These are phyloP conservation scores for Coemansia reversa DNA, from an alignment of 192 early-diverging fungal species.

Conservation along the genomic window DNA sequence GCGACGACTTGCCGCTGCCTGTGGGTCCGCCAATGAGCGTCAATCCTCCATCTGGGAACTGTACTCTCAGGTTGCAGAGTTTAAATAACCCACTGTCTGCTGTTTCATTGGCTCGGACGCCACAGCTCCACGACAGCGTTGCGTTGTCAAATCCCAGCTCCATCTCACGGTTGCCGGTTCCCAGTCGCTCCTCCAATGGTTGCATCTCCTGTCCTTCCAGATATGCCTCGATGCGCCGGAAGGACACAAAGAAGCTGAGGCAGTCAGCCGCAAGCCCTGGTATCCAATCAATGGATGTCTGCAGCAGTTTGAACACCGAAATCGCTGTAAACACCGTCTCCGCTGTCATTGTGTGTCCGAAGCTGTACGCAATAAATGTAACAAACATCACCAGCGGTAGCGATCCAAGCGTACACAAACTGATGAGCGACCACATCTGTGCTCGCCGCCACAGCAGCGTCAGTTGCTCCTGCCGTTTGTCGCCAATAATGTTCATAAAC, in stretches of 20 bases:
- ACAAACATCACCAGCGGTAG: constrained; percentile 59
- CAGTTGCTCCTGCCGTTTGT: constrained; percentile 61
- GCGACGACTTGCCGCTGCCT: constrained; percentile 84
- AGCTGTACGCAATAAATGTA: constrained; percentile 62
- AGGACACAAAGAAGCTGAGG: constrained; percentile 62
- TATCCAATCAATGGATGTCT: constrained; percentile 58
- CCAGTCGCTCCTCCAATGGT: constrained; percentile 27
- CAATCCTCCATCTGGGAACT: constrained; percentile 66
- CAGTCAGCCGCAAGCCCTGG: constrained; percentile 56
- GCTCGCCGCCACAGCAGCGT: constrained; percentile 47
- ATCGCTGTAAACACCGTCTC: constrained; percentile 68
- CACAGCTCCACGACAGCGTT: constrained; percentile 25
- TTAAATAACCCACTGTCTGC: constrained; percentile 23
- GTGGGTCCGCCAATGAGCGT: constrained; percentile 85
- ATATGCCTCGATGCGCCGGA: constrained; percentile 69
- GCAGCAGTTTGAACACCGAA: constrained; percentile 72
- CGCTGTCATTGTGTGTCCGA: constrained; percentile 56
- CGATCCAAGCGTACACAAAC: constrained; percentile 58
- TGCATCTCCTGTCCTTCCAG: constrained; percentile 69
- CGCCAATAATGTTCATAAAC: constrained; percentile 71
- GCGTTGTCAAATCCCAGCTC: constrained; percentile 54
- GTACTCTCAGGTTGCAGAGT: constrained; percentile 60
- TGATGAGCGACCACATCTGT: constrained; percentile 58
- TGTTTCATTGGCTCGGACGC: not conserved
- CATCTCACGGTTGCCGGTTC: not conserved